These are phyloP conservation scores for Alisma plantagoaquatica DNA, from an alignment of 106 monocot species.

Conservation along the genomic window DNA sequence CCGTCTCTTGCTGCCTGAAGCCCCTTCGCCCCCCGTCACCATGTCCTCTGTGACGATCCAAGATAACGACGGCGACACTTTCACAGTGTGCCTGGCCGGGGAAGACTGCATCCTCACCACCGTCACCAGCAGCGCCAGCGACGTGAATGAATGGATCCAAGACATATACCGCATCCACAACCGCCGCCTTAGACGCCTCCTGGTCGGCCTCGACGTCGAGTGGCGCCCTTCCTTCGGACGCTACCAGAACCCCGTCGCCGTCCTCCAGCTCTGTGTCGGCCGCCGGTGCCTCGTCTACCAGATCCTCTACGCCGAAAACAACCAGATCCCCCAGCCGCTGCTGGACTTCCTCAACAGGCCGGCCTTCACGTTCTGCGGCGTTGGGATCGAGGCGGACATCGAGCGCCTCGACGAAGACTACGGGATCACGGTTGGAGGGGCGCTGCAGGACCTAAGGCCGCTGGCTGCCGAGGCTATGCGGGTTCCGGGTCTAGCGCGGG, in stretches of 20 bases:
- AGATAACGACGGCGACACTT: conserved; percentile 8
- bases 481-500: conserved; percentile 15
- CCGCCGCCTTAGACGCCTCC: conserved; percentile 14
- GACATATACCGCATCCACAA: conserved; percentile 19
- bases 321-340: conserved; percentile 28
- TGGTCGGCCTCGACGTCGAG: conserved; percentile 50
- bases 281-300: conserved; percentile 53
- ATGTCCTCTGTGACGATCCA: conserved; percentile 5
- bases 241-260: conserved; percentile 30
- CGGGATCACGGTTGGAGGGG: background rate
- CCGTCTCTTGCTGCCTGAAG: no score
- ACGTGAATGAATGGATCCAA: conserved; percentile 18
- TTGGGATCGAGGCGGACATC: conserved; percentile 36
- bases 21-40: background rate
- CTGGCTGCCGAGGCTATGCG: conserved; percentile 20
- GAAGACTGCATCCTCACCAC: conserved; percentile 24
- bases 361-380: conserved; percentile 42
- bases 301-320: conserved; percentile 33
- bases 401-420: conserved; percentile 21
- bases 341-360: conserved; percentile 22
- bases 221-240: conserved; percentile 37
- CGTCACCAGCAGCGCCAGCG: conserved; percentile 18
- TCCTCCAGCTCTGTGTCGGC: conserved; percentile 62
- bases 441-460: conserved; percentile 24
- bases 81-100: conserved; percentile 18